phyloP scores from a whole-genome alignment of 306 rosid genomes.

The Hylodesmum podocarpum region DNA sequence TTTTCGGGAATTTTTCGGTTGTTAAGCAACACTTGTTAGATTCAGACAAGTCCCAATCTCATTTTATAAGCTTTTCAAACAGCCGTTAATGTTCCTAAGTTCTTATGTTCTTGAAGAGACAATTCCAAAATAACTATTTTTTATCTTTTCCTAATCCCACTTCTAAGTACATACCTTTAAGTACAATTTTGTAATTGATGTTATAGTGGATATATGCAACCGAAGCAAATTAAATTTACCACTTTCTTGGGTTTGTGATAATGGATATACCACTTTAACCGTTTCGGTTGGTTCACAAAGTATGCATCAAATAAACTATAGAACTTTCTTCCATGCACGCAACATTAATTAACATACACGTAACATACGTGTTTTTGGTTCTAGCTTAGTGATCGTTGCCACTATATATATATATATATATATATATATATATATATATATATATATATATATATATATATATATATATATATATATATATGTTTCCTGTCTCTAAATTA shows the following conservation, averaged over 20 bases:
- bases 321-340: conserved; percentile 42
- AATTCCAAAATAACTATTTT: conserved; percentile 6
- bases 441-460: too few species aligned
- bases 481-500: conserved; percentile 29
- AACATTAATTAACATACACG: background rate
- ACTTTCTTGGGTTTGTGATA: conserved; percentile 23
- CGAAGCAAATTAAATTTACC: conserved; percentile 31
- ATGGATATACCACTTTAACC: conserved; percentile 27
- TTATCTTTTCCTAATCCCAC: conserved; percentile 30
- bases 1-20: background rate
- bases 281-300: conserved; percentile 12
- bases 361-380: background rate
- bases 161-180: conserved; percentile 41
- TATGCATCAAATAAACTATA: background rate
- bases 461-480: too few species aligned
- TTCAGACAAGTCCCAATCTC: conserved; percentile 1
- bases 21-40: conserved; percentile 24
- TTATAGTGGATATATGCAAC: too few species aligned
- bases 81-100: background rate
- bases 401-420: too few species aligned
- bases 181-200: conserved; percentile 41
- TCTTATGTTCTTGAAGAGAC: background rate
- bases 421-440: too few species aligned
- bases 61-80: background rate
- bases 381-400: background rate